Percentiles rank a stretch among this genome's conserved stretches.
phyloP scores from a whole-genome alignment of 371 early-diverging fungal genomes.

The Mucor lusitanicus region DNA sequence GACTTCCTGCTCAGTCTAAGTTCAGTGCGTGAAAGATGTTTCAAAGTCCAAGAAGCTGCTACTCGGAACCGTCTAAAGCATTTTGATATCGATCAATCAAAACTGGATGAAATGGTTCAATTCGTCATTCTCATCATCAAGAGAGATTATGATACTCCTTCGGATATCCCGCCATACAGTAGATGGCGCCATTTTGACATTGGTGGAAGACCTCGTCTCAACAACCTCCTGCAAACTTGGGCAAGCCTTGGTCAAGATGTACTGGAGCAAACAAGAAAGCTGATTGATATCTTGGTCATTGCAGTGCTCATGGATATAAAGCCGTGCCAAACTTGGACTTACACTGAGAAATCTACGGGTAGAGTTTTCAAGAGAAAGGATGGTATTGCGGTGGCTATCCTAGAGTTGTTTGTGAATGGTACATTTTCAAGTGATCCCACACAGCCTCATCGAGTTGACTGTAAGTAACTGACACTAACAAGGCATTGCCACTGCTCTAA shows the following conservation, averaged over 20 bases:
- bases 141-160: conserved; percentile 67
- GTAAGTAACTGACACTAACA: conserved; percentile 29
- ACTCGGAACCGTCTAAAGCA: conserved; percentile 57
- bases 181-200: conserved; percentile 91
- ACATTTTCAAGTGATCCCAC: conserved; percentile 69
- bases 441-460: conserved; percentile 78
- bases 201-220: conserved; percentile 58
- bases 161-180: conserved; percentile 81
- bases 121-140: conserved; percentile 72
- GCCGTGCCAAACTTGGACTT: conserved; percentile 84
- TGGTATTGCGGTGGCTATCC: conserved; percentile 84
- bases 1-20: conserved; percentile 71
- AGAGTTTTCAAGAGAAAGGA: conserved; percentile 70
- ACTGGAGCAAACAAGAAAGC: conserved; percentile 69
- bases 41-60: conserved; percentile 68
- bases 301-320: conserved; percentile 91
- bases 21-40: conserved; percentile 78
- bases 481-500: not conserved
- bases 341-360: conserved; percentile 59
- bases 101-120: conserved; percentile 71
- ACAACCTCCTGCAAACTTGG: conserved; percentile 57
- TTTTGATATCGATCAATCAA: conserved; percentile 71
- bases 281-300: conserved; percentile 85
- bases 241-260: conserved; percentile 42
- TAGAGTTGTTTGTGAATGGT: conserved; percentile 82